phyloP scores from a whole-genome alignment of 2,329 filamentous ascomycete genomes.

The Diaporthe batatas region DNA sequence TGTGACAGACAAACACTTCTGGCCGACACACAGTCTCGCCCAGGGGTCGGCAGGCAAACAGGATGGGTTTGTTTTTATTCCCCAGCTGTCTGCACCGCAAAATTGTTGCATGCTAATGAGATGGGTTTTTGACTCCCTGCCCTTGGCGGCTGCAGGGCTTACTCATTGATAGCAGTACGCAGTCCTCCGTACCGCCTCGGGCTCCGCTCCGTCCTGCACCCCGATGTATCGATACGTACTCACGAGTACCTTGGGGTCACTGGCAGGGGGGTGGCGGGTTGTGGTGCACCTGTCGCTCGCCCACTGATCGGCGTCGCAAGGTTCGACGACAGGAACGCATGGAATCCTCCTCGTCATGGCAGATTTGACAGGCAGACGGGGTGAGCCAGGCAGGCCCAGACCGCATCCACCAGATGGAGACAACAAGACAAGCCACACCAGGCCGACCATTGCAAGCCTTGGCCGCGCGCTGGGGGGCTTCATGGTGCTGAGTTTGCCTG shows the following conservation, averaged over 20 bases:
- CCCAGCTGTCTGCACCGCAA: slow-evolving; percentile 16
- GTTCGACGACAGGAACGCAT: slow-evolving; percentile 34
- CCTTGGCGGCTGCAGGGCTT: slow-evolving; percentile 35
- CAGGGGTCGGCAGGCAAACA: too few species aligned
- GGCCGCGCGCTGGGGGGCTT: slow-evolving; percentile 12
- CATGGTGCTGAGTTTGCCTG: slow-evolving; percentile 27
- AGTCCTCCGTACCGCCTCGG: slow-evolving; percentile 29
- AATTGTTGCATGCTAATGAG: slow-evolving; percentile 23
- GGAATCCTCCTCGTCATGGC: slow-evolving; percentile 25
- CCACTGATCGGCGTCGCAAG: slow-evolving; percentile 22
- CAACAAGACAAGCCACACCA: slow-evolving; percentile 27
- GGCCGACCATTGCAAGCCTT: slow-evolving; percentile 9
- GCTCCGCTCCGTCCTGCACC: slow-evolving; percentile 31
- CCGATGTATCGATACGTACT: slow-evolving; percentile 36
- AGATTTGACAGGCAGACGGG: slow-evolving; percentile 16
- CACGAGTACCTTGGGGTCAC: slow-evolving; percentile 18
- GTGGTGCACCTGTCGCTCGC: background rate
- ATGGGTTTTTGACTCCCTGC: slow-evolving; percentile 8
- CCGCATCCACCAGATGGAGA: slow-evolving; percentile 20
- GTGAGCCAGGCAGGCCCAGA: slow-evolving; percentile 25
- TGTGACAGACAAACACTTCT: background rate
- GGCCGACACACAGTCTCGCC: background rate
- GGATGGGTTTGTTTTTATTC: too few species aligned
- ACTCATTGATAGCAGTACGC: slow-evolving; percentile 23
- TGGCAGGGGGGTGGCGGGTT: background rate